A percentile compares a stretch with the other conserved stretches of the same genome.
These are phyloP conservation scores for Xylaria sp. DNA, from an alignment of 2,329 filamentous ascomycete genomes.

Conservation along the genomic window DNA sequence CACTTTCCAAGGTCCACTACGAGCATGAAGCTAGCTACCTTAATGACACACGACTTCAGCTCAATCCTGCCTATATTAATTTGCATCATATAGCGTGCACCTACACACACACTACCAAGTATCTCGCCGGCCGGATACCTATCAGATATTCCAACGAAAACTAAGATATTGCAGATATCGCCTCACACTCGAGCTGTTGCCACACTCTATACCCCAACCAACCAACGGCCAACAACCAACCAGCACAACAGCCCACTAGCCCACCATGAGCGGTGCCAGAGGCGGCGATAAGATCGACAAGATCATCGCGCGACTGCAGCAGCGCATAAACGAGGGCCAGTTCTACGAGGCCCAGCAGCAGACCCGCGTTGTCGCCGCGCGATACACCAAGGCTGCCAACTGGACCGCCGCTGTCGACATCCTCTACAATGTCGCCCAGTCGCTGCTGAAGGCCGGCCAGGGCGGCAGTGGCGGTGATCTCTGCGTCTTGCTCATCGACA, in stretches of 20 bases:
- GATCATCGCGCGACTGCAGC: constrained; percentile 72
- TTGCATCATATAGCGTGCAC: not conserved
- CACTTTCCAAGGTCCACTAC: constrained; percentile 2
- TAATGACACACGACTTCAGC: constrained; percentile 1
- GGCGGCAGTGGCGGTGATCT: constrained; percentile 92
- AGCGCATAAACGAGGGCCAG: constrained; percentile 87
- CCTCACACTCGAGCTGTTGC: not conserved
- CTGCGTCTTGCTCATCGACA: constrained; percentile 84
- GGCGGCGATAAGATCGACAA: constrained; percentile 56
- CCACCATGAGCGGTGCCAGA: constrained; percentile 41
- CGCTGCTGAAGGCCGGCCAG: constrained; percentile 89
- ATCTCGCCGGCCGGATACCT: no score
- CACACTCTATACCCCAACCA: not conserved
- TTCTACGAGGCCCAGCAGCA: constrained; percentile 99
- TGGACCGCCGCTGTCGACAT: constrained; percentile 87
- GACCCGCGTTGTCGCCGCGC: constrained; percentile 90
- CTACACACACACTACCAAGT: not conserved
- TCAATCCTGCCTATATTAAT: not conserved
- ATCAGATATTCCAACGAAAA: not conserved
- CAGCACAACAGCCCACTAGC: no score
- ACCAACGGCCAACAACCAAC: not conserved
- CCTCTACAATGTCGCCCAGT: constrained; percentile 80
- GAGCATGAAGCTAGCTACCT: not conserved
- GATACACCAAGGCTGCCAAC: constrained; percentile 88
- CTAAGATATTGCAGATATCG: not conserved